Evolutionary conservation across 2,329 filamentous ascomycete genomes (phyloP).

Genomic region (Cryphonectria japonica): DNA sequence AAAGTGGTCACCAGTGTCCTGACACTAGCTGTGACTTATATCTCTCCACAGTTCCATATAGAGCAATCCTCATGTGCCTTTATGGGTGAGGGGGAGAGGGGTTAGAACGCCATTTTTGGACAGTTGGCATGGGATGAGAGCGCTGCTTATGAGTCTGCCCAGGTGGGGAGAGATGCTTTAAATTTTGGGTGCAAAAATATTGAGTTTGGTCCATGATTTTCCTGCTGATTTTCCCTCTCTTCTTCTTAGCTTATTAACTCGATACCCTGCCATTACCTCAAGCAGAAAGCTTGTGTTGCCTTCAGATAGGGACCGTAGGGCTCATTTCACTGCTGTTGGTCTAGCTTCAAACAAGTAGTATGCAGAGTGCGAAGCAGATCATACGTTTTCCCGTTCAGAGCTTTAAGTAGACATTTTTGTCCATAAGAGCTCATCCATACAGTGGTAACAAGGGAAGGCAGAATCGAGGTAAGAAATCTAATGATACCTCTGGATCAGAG

Average conservation of each 20-base stretch:
- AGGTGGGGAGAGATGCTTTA: no score
- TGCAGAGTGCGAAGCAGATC: not conserved
- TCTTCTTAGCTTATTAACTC: not conserved
- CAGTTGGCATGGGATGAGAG: not conserved
- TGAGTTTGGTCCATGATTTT: not conserved
- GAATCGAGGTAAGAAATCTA: not conserved
- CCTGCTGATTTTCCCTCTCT: not conserved
- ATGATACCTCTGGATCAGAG: not conserved
- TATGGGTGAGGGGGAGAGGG: not conserved
- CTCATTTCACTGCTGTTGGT: not conserved
- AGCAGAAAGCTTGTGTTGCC: not conserved
- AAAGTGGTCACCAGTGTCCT: no score
- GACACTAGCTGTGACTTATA: no score
- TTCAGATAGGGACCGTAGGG: not conserved
- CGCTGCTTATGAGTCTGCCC: not conserved
- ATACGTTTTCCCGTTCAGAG: not conserved
- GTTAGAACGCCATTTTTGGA: no score
- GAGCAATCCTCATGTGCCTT: not conserved
- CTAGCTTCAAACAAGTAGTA: not conserved
- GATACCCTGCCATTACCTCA: not conserved
- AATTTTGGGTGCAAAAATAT: not conserved
- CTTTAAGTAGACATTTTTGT: not conserved
- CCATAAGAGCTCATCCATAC: not conserved
- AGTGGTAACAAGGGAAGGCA: not conserved
- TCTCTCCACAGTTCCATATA: not conserved